Percentiles rank a stretch among this genome's conserved stretches.
Conservation (phyloP, 108 stramenopile genomes). For the Fragilariopsis cylindrus region DNA sequence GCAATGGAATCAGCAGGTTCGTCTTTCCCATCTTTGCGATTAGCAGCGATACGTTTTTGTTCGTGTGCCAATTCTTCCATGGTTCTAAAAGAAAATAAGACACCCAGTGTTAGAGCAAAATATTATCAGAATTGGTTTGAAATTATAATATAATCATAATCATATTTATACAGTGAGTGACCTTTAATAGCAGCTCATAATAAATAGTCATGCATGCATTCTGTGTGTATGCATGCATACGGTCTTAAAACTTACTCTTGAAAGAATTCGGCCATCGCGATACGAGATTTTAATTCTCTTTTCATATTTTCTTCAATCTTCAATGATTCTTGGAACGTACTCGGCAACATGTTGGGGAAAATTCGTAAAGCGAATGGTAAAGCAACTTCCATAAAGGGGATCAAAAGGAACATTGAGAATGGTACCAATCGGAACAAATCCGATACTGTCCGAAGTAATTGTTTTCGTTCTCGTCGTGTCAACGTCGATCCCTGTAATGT, state of each 20-base stretch:
- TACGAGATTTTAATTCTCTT: conserved; percentile 88
- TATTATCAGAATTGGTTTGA: conserved; percentile 4
- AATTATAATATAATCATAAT: conserved; percentile 44
- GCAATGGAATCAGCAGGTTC: conserved; percentile 46
- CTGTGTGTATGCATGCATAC: conserved; percentile 11
- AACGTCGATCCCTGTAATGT: conserved; percentile 83
- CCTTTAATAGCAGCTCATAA: not conserved
- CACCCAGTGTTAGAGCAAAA: not conserved
- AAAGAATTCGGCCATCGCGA: conserved; percentile 96
- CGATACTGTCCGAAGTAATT: conserved; percentile 91
- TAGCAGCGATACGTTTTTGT: conserved; percentile 72
- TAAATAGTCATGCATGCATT: too few relatives aligned
- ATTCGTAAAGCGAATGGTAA: conserved; percentile 95
- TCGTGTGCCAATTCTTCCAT: conserved; percentile 83
- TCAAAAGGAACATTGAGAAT: conserved; percentile 92
- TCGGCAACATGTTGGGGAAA: conserved; percentile 99
- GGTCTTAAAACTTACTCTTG: conserved; percentile 91
- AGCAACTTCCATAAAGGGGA: conserved; percentile 99
- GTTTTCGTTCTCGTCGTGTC: conserved; percentile 96
- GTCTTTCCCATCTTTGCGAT: conserved; percentile 44
- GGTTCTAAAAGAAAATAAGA: conserved; percentile 47
- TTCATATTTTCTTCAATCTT: conserved; percentile 98
- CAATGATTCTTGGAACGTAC: conserved; percentile 96
- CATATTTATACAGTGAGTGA: conserved; percentile 4
- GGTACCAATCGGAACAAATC: conserved; percentile 98